Conservation (phyloP, 371 early-diverging fungal species). For the Dinochytrium kinnereticum region DNA sequence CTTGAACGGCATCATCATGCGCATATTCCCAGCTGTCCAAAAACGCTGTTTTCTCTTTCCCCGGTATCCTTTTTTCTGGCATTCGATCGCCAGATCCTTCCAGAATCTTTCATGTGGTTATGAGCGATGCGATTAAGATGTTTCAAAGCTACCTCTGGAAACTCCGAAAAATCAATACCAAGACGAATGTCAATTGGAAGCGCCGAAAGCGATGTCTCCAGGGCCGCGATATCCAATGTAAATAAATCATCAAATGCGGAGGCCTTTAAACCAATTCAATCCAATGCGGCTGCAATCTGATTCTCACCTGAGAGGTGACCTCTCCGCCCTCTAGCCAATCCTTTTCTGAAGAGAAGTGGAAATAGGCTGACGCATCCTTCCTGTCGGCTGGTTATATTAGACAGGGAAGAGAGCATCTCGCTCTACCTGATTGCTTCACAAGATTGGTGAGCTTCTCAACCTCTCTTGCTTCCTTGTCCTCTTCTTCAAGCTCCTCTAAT, state of each 20-base stretch:
- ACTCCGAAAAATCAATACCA: slow-evolving; percentile 1
- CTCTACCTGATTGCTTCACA: not conserved
- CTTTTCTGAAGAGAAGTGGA: not conserved
- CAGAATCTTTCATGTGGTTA: not conserved
- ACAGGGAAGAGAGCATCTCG: not conserved
- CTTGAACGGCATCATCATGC: not conserved
- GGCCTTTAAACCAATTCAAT: not conserved
- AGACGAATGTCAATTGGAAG: not conserved
- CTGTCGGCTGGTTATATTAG: not conserved
- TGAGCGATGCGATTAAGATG: not conserved
- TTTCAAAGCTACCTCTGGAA: not conserved
- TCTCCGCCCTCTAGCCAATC: not conserved
- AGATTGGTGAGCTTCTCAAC: not conserved
- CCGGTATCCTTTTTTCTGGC: too few relatives aligned
- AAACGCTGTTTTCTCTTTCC: not conserved
- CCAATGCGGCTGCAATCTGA: not conserved
- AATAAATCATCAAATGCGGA: not conserved
- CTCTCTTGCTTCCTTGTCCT: slow-evolving; percentile 3
- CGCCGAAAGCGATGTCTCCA: not conserved
- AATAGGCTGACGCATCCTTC: not conserved
- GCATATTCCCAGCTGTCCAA: slow-evolving; percentile 4
- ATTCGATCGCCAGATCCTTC: not conserved
- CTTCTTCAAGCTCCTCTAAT: slow-evolving; percentile 8
- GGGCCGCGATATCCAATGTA: not conserved
- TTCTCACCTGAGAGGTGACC: not conserved